A percentile compares a stretch with the other conserved stretches of the same genome.
These are phyloP conservation scores for Cochlearia excelsa DNA, from an alignment of 345 rosid genomes.

Conservation along the genomic window DNA sequence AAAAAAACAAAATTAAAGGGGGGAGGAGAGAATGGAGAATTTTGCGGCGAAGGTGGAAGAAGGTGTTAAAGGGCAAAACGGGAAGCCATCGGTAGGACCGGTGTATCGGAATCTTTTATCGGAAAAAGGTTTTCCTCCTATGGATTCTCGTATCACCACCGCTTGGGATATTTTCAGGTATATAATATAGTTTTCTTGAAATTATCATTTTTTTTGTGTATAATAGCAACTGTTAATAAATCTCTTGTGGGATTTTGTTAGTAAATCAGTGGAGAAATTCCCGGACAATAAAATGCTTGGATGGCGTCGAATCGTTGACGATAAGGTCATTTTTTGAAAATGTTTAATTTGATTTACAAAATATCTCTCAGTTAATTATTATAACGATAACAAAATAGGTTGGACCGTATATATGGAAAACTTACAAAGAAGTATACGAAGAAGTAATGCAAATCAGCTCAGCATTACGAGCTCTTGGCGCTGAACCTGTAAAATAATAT, in stretches of 20 bases:
- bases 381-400: slow-evolving; percentile 33
- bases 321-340: slow-evolving; percentile 47
- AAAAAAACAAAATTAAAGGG: no score
- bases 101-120: slow-evolving; percentile 71
- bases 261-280: slow-evolving; percentile 40
- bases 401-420: slow-evolving; percentile 89
- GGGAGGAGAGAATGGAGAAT: slow-evolving; percentile 45
- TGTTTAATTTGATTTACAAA: not conserved
- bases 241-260: no score
- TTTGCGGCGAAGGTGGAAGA: slow-evolving; percentile 76
- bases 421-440: slow-evolving; percentile 73
- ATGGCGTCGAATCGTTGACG: slow-evolving; percentile 66
- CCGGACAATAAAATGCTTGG: slow-evolving; percentile 84
- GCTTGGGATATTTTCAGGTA: slow-evolving; percentile 93
- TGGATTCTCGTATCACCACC: slow-evolving; percentile 46
- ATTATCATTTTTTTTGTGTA: not conserved
- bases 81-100: slow-evolving; percentile 83
- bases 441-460: slow-evolving; percentile 76
- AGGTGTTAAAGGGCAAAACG: slow-evolving; percentile 67
- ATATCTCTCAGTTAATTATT: not conserved
- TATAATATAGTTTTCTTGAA: not conserved
- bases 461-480: slow-evolving; percentile 74
- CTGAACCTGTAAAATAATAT: slow-evolving; percentile 62
- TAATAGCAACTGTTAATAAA: not conserved
- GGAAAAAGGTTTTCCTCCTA: slow-evolving; percentile 59